Evolutionary conservation across 345 rosid species (phyloP), one percentile per base, ranked within the genome.

Genomic region (Noccaea bulbosa): DNA sequence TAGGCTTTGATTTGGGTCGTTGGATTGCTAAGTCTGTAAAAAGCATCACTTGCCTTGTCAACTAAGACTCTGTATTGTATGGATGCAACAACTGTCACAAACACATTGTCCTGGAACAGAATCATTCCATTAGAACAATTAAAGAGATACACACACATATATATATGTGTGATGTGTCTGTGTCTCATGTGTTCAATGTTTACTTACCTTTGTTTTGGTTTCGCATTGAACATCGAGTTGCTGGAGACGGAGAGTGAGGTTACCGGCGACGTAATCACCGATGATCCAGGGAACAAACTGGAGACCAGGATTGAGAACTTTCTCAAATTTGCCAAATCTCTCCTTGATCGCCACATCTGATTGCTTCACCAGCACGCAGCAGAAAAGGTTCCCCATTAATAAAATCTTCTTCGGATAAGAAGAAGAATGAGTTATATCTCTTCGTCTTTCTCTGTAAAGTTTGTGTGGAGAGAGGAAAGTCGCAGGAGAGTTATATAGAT

Each of bases 211-310:
- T 2, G 93, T 81, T 71, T 87, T 87, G 78, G 96, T 87, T 78
- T 87, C 89, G 60, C 90, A 87, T 27, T 72, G 77, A 38, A 87
- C 92, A 57, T 87, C 90, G 20, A 87, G 81, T 73, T 87, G 92
- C 65, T 85, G 89, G 68, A 83, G 70, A 56, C 92, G 81, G 5
- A 87, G 78, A 1, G 92, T 69, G 43, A 87, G 86, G 33, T 62
- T 67, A 10, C 89, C 89, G 3, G 86, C 86, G 22, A 83, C 70
- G 61, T 76, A 82, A 70, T 80, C 74, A 30, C 92, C 89, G 8
- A 85, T n/a, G 48, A 77, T 40, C 92, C 92, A 87, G 1, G 88
- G 92, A 14, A 87, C 69, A 51, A 78, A 83, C 15, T 82, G 86
- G 66, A 85, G 85, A 52, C 92, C 92, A 11, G 92, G 92, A 61